Evolutionary conservation across 805 yeast species (phyloP).

Genomic region (Candida schatavii): DNA sequence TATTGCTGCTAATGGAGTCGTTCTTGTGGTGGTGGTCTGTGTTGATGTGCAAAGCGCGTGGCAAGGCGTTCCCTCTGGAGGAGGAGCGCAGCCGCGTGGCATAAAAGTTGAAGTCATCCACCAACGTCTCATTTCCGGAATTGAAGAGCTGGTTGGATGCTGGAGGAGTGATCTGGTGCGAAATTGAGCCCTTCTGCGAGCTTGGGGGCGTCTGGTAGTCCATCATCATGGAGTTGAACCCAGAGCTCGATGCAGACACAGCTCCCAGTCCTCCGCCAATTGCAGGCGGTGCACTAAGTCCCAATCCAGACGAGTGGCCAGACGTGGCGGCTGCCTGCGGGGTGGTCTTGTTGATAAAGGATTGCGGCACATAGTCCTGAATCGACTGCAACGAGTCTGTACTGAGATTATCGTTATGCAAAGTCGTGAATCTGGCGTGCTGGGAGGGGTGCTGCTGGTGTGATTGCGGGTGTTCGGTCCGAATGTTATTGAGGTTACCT

Average conservation of each 20-base stretch:
- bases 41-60: conserved; percentile 36
- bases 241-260: conserved; percentile 8
- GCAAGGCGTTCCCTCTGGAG: conserved; percentile 23
- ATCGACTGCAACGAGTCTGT: conserved; percentile 43
- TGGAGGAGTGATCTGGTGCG: conserved; percentile 14
- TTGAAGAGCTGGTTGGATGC: conserved; percentile 2
- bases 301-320: not conserved
- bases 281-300: too few relatives aligned
- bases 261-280: not conserved
- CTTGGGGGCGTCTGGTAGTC: conserved; percentile 41
- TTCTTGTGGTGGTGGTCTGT: conserved; percentile 24
- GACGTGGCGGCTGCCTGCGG: not conserved
- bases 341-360: conserved; percentile 27
- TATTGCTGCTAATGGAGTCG: conserved; percentile 18
- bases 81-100: conserved; percentile 20
- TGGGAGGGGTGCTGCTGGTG: too few relatives aligned
- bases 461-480: conserved; percentile 4
- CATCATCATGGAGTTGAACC: conserved; percentile 37
- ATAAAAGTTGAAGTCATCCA: conserved; percentile 29
- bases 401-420: conserved; percentile 22
- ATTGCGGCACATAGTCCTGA: conserved; percentile 44
- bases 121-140: conserved; percentile 16
- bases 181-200: conserved; percentile 31
- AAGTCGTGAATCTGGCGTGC: not conserved
- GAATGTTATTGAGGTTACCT: conserved; percentile 36